Evolutionary conservation across 768 basidiomycete genomes (phyloP), one percentile per base, ranked within the genome.

Genomic region (Pisolithus marmoratus): DNA sequence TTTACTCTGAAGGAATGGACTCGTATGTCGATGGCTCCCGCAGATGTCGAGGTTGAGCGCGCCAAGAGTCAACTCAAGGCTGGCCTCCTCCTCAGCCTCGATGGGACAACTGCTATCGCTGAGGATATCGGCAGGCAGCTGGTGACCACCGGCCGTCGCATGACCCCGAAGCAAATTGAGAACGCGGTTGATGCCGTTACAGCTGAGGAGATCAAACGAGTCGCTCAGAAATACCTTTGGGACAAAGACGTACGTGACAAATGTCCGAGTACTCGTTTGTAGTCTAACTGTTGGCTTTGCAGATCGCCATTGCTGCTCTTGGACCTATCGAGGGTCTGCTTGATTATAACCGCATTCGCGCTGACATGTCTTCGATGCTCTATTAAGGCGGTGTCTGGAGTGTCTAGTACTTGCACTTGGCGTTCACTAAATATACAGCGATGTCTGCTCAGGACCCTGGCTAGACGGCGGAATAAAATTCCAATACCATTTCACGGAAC

Each of bases 61-160:
- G 94, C 95, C 48, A 99, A 99, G 82, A 93, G 89, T 65, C 96
- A 98, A 74, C 84, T 98, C 60, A 99, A 98, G 79, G 94, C 95
- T 48, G 87, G 85, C 51, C 74, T 98, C 58, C 75, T 99, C 40
- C 82, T 99, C 46, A 78, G 85, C 53, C 76, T 98, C 40, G 96
- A 98, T 61, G 96, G 96, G n/a, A 88, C 92, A 17, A 97, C 94
- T 29, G 92, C 94, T 48, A 81, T 94, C 55, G 95, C 96, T 31
- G 96, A 99, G 76, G 96, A 99, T 63, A 94, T 98, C 70, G 95
- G 96, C n/a, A 77, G 94, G 61, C 95, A 97, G 67, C 79, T 99
- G 54, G 90, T 99, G 54, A 98, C 95, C 31, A 92, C 84, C 56
- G 96, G 96, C 50, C 84, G 78, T 57, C 78, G 96, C 62, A 78